Conservation (phyloP, 495 filamentous ascomycete genomes). For the Annulohypoxylon moriforme region DNA sequence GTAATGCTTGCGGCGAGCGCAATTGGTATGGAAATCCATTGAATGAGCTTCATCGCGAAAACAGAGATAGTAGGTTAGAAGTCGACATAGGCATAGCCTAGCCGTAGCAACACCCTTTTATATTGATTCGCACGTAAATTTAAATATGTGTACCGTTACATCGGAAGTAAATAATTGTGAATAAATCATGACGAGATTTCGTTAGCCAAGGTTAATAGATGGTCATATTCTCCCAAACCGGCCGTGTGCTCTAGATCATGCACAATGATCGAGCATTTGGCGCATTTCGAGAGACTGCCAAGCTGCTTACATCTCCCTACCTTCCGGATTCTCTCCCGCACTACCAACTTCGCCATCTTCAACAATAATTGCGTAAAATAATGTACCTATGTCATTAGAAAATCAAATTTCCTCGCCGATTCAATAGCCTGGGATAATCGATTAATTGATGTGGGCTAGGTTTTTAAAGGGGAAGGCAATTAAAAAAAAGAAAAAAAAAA, state of each 20-base stretch:
- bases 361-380: conserved; percentile 24
- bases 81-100: background rate
- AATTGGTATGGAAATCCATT: background rate
- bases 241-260: background rate
- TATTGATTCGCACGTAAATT: background rate
- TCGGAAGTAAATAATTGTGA: background rate
- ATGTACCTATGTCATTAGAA: background rate
- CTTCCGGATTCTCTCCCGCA: conserved; percentile 31
- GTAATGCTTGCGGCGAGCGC: conserved; percentile 10
- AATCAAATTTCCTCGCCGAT: background rate
- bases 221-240: conserved; percentile 12
- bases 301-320: conserved; percentile 24
- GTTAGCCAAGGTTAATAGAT: background rate
- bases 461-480: background rate
- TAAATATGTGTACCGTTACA: background rate
- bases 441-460: background rate
- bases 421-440: background rate
- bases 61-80: background rate
- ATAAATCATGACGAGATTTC: conserved; percentile 6
- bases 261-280: background rate
- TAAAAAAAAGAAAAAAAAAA: background rate
- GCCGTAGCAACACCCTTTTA: background rate
- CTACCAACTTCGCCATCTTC: conserved; percentile 24
- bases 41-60: conserved; percentile 5
- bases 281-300: conserved; percentile 18